These are phyloP conservation scores for Chiua virens DNA, from an alignment of 768 basidiomycete genomes.

Conservation along the genomic window DNA sequence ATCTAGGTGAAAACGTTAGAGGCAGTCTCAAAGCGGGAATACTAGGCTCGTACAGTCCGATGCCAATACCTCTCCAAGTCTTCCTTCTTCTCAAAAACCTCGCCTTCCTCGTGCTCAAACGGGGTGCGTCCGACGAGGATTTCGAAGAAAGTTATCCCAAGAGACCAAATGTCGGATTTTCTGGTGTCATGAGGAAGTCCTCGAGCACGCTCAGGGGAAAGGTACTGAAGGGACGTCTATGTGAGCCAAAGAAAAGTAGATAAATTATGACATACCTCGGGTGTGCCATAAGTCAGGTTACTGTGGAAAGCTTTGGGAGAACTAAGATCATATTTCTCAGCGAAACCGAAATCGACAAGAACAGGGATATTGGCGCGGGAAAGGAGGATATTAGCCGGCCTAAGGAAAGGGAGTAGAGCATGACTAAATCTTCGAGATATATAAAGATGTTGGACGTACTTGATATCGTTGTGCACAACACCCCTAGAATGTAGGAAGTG, in stretches of 20 bases:
- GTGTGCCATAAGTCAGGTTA: constrained; percentile 86
- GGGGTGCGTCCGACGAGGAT: constrained; percentile 91
- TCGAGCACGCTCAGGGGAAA: constrained; percentile 88
- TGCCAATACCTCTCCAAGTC: constrained; percentile 86
- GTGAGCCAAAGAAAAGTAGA: not conserved
- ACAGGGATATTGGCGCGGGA: constrained; percentile 77
- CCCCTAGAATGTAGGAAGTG: constrained; percentile 82
- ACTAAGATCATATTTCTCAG: constrained; percentile 74
- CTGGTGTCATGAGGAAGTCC: constrained; percentile 92
- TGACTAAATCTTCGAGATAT: not conserved
- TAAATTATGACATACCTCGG: constrained; percentile 57
- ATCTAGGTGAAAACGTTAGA: constrained; percentile 39
- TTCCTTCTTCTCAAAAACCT: constrained; percentile 75
- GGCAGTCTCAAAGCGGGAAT: not conserved
- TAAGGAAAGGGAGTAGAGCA: constrained; percentile 27
- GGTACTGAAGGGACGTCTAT: constrained; percentile 55
- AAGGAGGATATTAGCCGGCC: constrained; percentile 92
- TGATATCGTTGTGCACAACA: constrained; percentile 93
- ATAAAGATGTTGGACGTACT: constrained; percentile 50
- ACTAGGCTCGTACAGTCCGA: constrained; percentile 57
- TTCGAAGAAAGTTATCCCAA: constrained; percentile 91
- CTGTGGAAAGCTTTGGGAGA: constrained; percentile 73
- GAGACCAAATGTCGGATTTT: constrained; percentile 86
- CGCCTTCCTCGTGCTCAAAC: constrained; percentile 80
- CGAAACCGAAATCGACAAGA: constrained; percentile 95